Percentiles rank a stretch among this genome's conserved stretches.
These are phyloP conservation scores for Penicillium fuscoglaucum DNA, from an alignment of 2,329 filamentous ascomycete species.

Conservation along the genomic window DNA sequence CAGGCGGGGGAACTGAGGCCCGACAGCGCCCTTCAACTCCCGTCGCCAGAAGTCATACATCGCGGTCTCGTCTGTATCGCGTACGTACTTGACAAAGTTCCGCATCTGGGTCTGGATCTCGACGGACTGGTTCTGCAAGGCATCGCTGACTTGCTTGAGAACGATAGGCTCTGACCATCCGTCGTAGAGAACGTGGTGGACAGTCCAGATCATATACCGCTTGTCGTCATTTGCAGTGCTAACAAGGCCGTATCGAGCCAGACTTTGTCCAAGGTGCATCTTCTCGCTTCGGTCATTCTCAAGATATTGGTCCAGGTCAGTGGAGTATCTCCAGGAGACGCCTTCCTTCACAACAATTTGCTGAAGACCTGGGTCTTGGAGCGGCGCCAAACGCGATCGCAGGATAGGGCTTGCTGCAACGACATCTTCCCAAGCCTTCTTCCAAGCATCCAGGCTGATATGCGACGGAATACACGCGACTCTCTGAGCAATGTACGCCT, in stretches of 20 bases:
- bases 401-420: constrained; percentile 46
- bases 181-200: constrained; percentile 55
- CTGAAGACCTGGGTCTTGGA: constrained; percentile 35
- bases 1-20: constrained; percentile 52
- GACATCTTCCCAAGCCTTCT: constrained; percentile 47
- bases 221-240: constrained; percentile 24
- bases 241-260: constrained; percentile 40
- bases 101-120: constrained; percentile 40
- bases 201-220: constrained; percentile 50
- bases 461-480: constrained; percentile 38
- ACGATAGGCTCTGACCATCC: constrained; percentile 48
- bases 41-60: constrained; percentile 51
- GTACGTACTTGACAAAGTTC: constrained; percentile 53
- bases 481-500: constrained; percentile 49
- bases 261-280: constrained; percentile 38
- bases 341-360: constrained; percentile 39
- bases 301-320: constrained; percentile 29
- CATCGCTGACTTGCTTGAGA: constrained; percentile 35
- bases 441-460: constrained; percentile 42
- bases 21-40: constrained; percentile 47
- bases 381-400: constrained; percentile 47
- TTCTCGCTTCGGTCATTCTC: constrained; percentile 27
- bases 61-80: constrained; percentile 41
- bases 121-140: constrained; percentile 22
- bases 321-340: constrained; percentile 34